A percentile compares a stretch with the other conserved stretches of the same genome.
Conservation (phyloP, 345 rosid species). For the Syzygium jambos region DNA sequence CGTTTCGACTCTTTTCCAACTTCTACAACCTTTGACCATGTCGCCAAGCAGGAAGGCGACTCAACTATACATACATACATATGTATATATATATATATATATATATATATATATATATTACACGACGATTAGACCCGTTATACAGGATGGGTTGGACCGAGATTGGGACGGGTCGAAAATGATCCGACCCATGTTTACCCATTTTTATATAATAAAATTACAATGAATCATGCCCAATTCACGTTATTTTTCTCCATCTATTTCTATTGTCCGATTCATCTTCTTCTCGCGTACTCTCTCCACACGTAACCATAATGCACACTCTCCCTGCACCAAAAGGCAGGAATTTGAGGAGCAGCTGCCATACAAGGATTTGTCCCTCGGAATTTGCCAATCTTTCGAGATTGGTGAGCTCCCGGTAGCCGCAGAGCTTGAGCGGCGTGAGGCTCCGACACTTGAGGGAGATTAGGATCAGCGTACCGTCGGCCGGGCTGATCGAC, state of each 20-base stretch:
- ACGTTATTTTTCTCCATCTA: too few relatives aligned
- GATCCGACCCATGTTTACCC: too few relatives aligned
- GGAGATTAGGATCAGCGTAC: constrained; percentile 42
- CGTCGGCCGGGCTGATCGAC: constrained; percentile 50
- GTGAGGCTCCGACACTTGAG: constrained; percentile 49
- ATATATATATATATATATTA: too few relatives aligned
- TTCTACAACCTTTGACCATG: background rate
- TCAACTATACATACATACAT: too few relatives aligned
- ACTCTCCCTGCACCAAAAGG: background rate
- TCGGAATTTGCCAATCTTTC: background rate
- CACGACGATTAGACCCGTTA: too few relatives aligned
- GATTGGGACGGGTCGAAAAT: too few relatives aligned
- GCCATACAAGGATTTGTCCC: background rate
- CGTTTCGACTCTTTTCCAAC: too few relatives aligned
- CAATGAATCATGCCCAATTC: background rate
- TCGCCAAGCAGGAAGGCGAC: too few relatives aligned
- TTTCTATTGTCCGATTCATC: too few relatives aligned
- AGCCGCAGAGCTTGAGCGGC: constrained; percentile 83
- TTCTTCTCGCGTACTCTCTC: background rate
- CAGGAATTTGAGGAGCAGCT: background rate
- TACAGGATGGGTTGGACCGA: too few relatives aligned
- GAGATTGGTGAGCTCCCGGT: constrained; percentile 64
- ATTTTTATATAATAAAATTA: too few relatives aligned
- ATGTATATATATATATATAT: too few relatives aligned
- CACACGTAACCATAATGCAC: background rate